These are phyloP conservation scores for Erythrobasidium yunnanense DNA, from an alignment of 768 basidiomycete genomes.

Conservation along the genomic window DNA sequence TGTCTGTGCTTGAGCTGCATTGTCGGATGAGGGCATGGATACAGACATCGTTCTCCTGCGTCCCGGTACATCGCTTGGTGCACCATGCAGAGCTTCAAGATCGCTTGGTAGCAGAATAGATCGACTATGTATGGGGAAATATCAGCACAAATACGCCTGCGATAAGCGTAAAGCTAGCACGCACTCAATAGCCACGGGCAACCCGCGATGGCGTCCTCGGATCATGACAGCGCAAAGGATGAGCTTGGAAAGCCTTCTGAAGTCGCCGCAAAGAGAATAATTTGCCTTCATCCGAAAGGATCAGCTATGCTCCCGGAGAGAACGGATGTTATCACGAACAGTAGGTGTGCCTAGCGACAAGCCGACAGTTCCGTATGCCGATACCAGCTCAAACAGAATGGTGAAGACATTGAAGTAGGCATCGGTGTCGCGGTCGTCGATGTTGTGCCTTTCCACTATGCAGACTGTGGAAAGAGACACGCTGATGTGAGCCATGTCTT, in stretches of 20 bases:
- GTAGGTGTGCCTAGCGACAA: conserved; percentile 46
- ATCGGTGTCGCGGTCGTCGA: conserved; percentile 27
- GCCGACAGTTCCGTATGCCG: conserved; percentile 44
- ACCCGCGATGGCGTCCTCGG: conserved; percentile 45
- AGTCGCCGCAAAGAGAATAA: conserved; percentile 68
- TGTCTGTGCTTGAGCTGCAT: too few species aligned
- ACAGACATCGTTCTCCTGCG: neutral
- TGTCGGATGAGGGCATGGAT: too few species aligned
- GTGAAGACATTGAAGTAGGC: conserved; percentile 32
- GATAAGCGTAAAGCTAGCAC: neutral
- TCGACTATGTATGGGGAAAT: conserved; percentile 46
- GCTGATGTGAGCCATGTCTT: too few species aligned
- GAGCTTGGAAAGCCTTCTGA: conserved; percentile 71
- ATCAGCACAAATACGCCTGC: neutral
- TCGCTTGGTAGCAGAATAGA: conserved; percentile 71
- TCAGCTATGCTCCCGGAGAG: conserved; percentile 26
- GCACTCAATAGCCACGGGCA: conserved; percentile 33
- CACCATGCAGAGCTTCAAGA: conserved; percentile 36
- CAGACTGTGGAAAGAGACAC: conserved; percentile 53
- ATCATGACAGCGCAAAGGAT: conserved; percentile 82
- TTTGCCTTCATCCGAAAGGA: conserved; percentile 62
- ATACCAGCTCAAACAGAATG: conserved; percentile 58
- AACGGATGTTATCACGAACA: neutral
- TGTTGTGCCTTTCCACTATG: conserved; percentile 57
- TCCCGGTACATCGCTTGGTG: neutral